These are phyloP conservation scores for Yarrowia sp. DNA, from an alignment of 805 yeast genomes.

Conservation along the genomic window DNA sequence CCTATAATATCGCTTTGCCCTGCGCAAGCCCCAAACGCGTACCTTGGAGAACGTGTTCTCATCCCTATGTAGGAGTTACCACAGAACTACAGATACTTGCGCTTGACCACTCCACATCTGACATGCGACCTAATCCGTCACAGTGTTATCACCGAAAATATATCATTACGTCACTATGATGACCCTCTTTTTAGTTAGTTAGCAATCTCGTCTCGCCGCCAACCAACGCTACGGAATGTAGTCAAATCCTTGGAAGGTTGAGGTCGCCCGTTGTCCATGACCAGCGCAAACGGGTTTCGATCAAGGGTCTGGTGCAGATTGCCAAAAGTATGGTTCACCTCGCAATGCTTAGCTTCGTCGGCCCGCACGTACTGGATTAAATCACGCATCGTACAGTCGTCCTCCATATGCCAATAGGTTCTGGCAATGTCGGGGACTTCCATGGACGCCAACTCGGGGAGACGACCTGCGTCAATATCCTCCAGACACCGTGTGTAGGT, in stretches of 20 bases:
- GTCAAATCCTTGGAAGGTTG: slow-evolving; percentile 51
- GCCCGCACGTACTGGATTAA: slow-evolving; percentile 69
- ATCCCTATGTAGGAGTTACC: neutral
- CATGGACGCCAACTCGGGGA: slow-evolving; percentile 56
- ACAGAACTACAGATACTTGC: too few relatives aligned
- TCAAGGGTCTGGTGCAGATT: slow-evolving; percentile 61
- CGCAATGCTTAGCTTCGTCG: slow-evolving; percentile 80
- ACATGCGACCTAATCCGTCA: neutral
- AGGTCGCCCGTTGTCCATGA: slow-evolving; percentile 49
- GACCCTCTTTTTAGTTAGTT: slow-evolving; percentile 41
- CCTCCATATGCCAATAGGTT: slow-evolving; percentile 66
- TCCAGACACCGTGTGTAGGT: slow-evolving; percentile 69
- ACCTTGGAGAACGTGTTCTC: neutral
- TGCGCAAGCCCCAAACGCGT: slow-evolving; percentile 8
- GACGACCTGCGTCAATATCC: slow-evolving; percentile 58
- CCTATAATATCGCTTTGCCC: neutral
- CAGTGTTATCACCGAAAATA: slow-evolving; percentile 1
- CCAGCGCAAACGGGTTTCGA: slow-evolving; percentile 71
- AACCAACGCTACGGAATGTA: slow-evolving; percentile 47
- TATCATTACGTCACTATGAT: neutral
- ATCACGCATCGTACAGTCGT: slow-evolving; percentile 62
- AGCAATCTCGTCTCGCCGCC: slow-evolving; percentile 51
- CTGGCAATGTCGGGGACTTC: slow-evolving; percentile 58
- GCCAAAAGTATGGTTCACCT: slow-evolving; percentile 78
- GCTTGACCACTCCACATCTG: too few relatives aligned